Conservation (phyloP, 768 basidiomycete species). For the Lactarius hengduanensis region DNA sequence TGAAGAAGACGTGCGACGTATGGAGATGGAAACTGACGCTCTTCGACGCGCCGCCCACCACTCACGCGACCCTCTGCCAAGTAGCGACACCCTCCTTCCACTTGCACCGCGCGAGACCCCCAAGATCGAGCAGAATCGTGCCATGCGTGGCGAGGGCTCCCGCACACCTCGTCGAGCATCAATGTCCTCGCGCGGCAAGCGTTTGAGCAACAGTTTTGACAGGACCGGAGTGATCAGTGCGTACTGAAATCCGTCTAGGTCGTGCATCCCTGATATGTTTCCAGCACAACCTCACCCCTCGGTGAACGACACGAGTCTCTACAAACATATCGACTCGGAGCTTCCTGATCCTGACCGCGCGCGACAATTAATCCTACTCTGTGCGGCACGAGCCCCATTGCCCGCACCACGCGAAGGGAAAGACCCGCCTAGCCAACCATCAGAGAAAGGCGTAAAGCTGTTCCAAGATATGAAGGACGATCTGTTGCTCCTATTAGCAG, state of each 20-base stretch:
- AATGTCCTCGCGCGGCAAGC: conserved; percentile 63
- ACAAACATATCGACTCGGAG: conserved; percentile 78
- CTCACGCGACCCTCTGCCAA: conserved; percentile 39
- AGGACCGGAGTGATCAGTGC: conserved; percentile 68
- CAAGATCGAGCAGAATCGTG: conserved; percentile 63
- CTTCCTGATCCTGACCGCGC: conserved; percentile 71
- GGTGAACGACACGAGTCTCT: conserved; percentile 66
- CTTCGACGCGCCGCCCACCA: conserved; percentile 44
- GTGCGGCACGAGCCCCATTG: conserved; percentile 56
- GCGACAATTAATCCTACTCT: conserved; percentile 73
- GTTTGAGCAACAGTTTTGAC: conserved; percentile 69
- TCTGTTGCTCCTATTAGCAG: conserved; percentile 63
- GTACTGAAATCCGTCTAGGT: conserved; percentile 35
- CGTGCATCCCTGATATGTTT: conserved; percentile 13
- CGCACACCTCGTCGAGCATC: conserved; percentile 53
- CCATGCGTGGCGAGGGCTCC: conserved; percentile 53
- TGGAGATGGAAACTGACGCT: conserved; percentile 65
- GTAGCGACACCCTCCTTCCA: conserved; percentile 35
- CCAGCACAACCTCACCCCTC: conserved; percentile 75
- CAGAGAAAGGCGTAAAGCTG: conserved; percentile 41
- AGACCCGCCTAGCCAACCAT: conserved; percentile 49
- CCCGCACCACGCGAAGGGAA: conserved; percentile 39
- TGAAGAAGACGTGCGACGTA: conserved; percentile 67
- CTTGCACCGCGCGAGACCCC: conserved; percentile 62
- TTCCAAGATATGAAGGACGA: conserved; percentile 58